Evolutionary conservation across 2,329 filamentous ascomycete species (phyloP).

Genomic region (Dactylellina cionopaga): DNA sequence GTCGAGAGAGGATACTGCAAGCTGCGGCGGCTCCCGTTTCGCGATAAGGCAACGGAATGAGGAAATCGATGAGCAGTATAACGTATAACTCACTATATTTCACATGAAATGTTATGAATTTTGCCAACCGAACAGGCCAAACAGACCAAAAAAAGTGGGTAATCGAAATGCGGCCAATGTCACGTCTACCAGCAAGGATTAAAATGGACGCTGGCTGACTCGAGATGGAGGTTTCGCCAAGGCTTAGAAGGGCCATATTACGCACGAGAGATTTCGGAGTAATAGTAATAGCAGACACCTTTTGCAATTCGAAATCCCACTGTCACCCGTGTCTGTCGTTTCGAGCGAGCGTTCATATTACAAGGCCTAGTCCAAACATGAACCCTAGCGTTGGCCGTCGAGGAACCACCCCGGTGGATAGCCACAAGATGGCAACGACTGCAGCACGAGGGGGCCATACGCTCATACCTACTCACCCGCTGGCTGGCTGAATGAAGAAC

Average conservation of each 20-base stretch:
- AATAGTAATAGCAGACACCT: slow-evolving; percentile 6
- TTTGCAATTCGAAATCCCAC: neutral
- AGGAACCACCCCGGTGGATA: neutral
- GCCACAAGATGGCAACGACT: slow-evolving; percentile 36
- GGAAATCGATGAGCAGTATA: slow-evolving; percentile 44
- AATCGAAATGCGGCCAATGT: slow-evolving; percentile 42
- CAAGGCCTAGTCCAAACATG: neutral
- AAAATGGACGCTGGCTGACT: slow-evolving; percentile 18
- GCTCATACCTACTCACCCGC: too few species aligned
- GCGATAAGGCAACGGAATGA: slow-evolving; percentile 50
- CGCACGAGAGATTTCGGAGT: slow-evolving; percentile 32
- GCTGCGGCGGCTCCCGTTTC: slow-evolving; percentile 32
- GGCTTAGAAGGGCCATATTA: slow-evolving; percentile 21
- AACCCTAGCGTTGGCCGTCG: neutral
- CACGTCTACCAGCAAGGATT: slow-evolving; percentile 6
- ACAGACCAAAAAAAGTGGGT: slow-evolving; percentile 25
- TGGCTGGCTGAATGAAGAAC: neutral
- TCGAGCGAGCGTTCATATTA: too few species aligned
- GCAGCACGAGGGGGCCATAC: slow-evolving; percentile 41
- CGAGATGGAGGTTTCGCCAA: slow-evolving; percentile 23
- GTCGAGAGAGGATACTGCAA: neutral
- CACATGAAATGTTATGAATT: slow-evolving; percentile 33
- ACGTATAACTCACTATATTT: too few species aligned
- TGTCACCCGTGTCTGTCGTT: neutral
- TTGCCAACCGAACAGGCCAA: slow-evolving; percentile 7